Base-by-base conservation (phyloP, 192 early-diverging fungal species). In the Powellomyces hirtus region DNA sequence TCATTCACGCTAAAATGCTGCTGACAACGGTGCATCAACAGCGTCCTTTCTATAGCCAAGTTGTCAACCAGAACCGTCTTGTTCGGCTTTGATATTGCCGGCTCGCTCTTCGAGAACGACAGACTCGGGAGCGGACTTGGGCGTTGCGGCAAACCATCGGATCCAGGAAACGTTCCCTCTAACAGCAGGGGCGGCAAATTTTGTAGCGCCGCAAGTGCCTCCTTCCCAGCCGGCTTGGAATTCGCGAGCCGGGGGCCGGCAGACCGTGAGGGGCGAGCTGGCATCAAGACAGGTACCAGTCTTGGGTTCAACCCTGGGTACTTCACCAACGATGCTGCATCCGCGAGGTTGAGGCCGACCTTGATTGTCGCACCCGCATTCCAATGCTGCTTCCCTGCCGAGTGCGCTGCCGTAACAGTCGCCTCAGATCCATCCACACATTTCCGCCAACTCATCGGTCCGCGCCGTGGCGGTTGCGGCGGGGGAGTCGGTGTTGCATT, bases 351-450 rank as follows among this genome's bases (percentile, higher is more conserved):
- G n/a, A 60, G 35, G 6, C 59, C 59, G 35, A 38, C 59, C 38
- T 60, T 60, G 31, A 60, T 60, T 14, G 59, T 60, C 14, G 59
- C 14, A 16, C 59, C 59, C 18, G 33, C 36, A 37, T n/a, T 40
- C 59, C 59, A 60, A 60, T 60, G 59, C 53, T 14, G 27, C 26
- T 2, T 56, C 20, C 31, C 40, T 42, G n/a, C 11, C 40, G 10
- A 13, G 40, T n/a, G 40, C 11, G 40, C n/a, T n/a, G 40, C 10
- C 11, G 40, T 42, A 10, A n/a, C 10, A 42, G n/a, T n/a, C n/a
- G n/a, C n/a, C n/a, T n/a, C n/a, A n/a, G n/a, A n/a, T n/a, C n/a
- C n/a, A n/a, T n/a, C n/a, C n/a, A n/a, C n/a, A n/a, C 53, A 56
- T 56, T 56, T 56, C 33, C 53, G 53, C 53, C 53, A 56, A 31